phyloP scores from a whole-genome alignment of 805 yeast species.

The Myxozyma udenii region DNA sequence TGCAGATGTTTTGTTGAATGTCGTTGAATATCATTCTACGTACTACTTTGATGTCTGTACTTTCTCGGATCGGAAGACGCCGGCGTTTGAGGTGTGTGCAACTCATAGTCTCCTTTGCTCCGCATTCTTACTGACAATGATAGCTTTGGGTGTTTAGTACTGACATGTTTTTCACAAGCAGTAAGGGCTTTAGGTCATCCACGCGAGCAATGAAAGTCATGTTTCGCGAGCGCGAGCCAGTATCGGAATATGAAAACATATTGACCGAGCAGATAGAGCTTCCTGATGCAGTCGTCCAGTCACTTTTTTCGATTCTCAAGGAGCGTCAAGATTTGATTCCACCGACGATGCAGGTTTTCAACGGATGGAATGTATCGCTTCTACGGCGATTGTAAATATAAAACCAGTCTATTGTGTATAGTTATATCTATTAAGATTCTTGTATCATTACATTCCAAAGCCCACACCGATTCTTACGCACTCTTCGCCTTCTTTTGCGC shows the following conservation, averaged over 20 bases:
- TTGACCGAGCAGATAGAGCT: conserved; percentile 40
- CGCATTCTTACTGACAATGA: not conserved
- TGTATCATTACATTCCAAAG: not conserved
- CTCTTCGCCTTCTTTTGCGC: conserved; percentile 10
- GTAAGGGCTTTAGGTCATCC: conserved; percentile 31
- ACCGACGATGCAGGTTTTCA: conserved; percentile 23
- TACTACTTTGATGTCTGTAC: conserved; percentile 39
- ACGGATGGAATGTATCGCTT: conserved; percentile 37
- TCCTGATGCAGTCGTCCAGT: conserved; percentile 38
- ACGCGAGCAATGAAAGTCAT: conserved; percentile 46
- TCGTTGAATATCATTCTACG: conserved; percentile 45
- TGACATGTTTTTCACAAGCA: conserved; percentile 38
- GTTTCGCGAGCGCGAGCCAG: conserved; percentile 37
- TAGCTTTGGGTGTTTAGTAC: conserved; percentile 53
- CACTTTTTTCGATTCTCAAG: conserved; percentile 37
- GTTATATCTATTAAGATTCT: too few species aligned
- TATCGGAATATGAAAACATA: not conserved
- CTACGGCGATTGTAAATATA: conserved; percentile 24
- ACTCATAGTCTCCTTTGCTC: too few species aligned
- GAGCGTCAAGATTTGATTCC: conserved; percentile 42
- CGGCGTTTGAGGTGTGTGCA: too few species aligned
- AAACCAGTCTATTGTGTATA: not conserved
- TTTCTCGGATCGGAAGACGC: too few species aligned
- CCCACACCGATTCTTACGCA: not conserved
- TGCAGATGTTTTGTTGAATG: conserved; percentile 42